Evolutionary conservation across 2,329 filamentous ascomycete genomes (phyloP).

Genomic region (Aspergillus floridensis): DNA sequence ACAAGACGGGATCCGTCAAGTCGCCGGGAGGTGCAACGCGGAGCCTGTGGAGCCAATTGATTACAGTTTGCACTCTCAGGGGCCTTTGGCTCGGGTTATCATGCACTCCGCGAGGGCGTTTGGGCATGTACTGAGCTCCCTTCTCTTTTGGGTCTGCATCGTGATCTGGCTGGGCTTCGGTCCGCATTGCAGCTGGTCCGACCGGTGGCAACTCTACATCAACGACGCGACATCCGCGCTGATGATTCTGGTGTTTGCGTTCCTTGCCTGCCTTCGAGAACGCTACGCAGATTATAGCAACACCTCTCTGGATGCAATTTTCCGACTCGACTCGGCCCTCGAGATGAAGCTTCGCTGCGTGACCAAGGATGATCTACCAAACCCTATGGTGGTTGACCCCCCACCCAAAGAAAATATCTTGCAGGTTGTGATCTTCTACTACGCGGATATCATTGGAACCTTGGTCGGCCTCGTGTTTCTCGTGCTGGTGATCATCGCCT

Average conservation of each 20-base stretch:
- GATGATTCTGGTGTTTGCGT: conserved; percentile 40
- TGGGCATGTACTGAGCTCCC: conserved; percentile 13
- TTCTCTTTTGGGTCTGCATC: conserved; percentile 20
- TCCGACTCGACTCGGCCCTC: conserved; percentile 17
- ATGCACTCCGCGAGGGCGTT: conserved; percentile 9
- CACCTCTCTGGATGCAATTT: conserved; percentile 21
- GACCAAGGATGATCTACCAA: conserved; percentile 24
- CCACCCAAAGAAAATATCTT: conserved; percentile 32
- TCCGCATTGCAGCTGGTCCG: conserved; percentile 14
- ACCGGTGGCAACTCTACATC: conserved; percentile 19
- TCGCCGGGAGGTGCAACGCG: neutral
- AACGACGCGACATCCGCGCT: conserved; percentile 31
- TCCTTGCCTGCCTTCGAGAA: conserved; percentile 23
- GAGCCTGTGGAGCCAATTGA: neutral
- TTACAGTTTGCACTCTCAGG: too few species aligned
- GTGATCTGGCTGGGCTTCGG: conserved; percentile 22
- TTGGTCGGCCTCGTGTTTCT: conserved; percentile 42
- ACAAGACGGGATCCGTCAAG: neutral
- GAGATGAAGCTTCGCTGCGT: conserved; percentile 17
- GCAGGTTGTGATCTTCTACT: conserved; percentile 42
- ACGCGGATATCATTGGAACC: conserved; percentile 43
- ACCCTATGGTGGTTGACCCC: conserved; percentile 33
- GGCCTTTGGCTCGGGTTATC: neutral
- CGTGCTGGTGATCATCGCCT: conserved; percentile 35
- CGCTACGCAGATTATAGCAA: conserved; percentile 17